Conservation (phyloP, 345 rosid species). For the Rhizophora mangle region DNA sequence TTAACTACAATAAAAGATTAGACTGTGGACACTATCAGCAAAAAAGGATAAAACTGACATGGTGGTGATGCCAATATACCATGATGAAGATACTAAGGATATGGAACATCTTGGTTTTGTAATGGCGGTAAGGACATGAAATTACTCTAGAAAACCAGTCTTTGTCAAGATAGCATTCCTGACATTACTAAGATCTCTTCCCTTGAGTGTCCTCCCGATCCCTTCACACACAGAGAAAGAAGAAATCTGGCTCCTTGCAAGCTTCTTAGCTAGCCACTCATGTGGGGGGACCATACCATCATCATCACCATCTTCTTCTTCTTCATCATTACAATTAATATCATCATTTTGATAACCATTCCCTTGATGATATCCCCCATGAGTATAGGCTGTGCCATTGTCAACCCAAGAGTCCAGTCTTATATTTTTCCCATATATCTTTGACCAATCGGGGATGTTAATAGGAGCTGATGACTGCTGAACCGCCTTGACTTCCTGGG, state of each 20-base stretch:
- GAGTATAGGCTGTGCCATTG: neutral
- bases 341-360: constrained; percentile 14
- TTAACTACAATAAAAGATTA: constrained; percentile 22
- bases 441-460: constrained; percentile 91
- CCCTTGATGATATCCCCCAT: neutral
- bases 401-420: constrained; percentile 21
- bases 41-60: constrained; percentile 31
- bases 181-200: constrained; percentile 93
- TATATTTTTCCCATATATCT: constrained; percentile 57
- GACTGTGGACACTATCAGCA: constrained; percentile 28
- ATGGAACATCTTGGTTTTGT: neutral
- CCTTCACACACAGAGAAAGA: constrained; percentile 93
- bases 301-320: constrained; percentile 15
- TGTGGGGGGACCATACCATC: constrained; percentile 77
- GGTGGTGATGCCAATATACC: constrained; percentile 13
- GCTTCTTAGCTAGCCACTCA: constrained; percentile 89
- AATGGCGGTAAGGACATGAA: constrained; percentile 7
- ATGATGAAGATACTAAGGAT: neutral
- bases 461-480: constrained; percentile 76
- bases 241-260: constrained; percentile 72
- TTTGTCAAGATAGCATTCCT: constrained; percentile 82
- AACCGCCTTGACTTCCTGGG: constrained; percentile 28
- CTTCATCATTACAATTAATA: constrained; percentile 5
- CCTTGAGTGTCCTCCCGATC: constrained; percentile 89
- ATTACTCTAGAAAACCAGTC: constrained; percentile 85